Evolutionary conservation across 805 yeast species (phyloP), one percentile per base, ranked within the genome.

Genomic region (Metschnikowia lochheadii): DNA sequence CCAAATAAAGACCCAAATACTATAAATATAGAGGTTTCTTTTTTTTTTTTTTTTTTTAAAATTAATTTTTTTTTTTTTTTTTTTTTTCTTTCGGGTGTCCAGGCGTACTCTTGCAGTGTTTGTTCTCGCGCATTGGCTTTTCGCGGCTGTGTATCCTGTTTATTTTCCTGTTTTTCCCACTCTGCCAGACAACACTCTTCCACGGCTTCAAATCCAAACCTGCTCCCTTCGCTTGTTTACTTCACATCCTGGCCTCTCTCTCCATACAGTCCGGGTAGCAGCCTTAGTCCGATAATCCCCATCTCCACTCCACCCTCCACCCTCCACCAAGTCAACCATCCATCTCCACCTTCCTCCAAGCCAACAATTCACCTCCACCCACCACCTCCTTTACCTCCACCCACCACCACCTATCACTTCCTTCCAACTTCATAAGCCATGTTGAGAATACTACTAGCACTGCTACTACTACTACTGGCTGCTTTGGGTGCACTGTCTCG

Each of bases 391-490:
- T 3, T 18, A 18, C 20, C 20, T 2, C 20, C 3, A 18, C 20
- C 20, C 20, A 18, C 20, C 3, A 18, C 20, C 26, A 23, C 26
- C 26, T 6, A 23, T 8, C 8, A 23, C 26, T 23, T 23, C 26
- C 26, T 8, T 23, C 10, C 26, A 7, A 8, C 10, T 6, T 8
- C 26, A 26, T 8, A 26, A 8, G 29, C 40, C 40, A 32, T 42
- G 45, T 32, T 42, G n/a, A 23, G n/a, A 33, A 44, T 44, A n/a
- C 47, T 44, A 35, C 40, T 44, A 44, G 40, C 23, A 4, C 40
- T 13, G 17, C 47, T 44, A 17, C 47, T 44, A 44, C 47, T 44
- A 35, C 47, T 44, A 44, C 47, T 44, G 40, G 17, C 31, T 2
- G 44, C 44, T 5, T 29, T 46, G n/a, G 37, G 20, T 23, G 36